Evolutionary conservation across 768 basidiomycete species (phyloP), one percentile per base, ranked within the genome.

Genomic region (Podaxis pistillaris): DNA sequence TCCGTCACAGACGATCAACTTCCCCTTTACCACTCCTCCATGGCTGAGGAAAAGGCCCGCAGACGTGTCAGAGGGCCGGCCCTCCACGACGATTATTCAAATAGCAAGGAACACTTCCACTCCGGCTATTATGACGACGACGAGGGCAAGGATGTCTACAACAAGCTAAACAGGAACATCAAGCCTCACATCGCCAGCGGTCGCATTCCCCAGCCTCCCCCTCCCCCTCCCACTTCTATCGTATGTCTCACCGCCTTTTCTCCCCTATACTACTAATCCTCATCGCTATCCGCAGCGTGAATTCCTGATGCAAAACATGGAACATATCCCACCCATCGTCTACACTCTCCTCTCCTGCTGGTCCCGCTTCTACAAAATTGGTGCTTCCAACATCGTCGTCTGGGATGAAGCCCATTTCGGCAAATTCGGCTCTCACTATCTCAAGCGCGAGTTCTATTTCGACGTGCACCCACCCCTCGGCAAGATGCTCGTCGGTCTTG

Each of bases 331-430:
- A 0, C 90, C 94, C 6, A 82, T 88, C 58, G 77, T 94, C 41
- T 99, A 98, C 79, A 97, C 96, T 46, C 84, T 96, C 36, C 86
- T 98, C 50, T 89, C 94, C 11, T 95, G 96, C 79, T 94, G 92
- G 86, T 97, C 96, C 4, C 89, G 96, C 30, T 96, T 91, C 75
- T 90, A 96, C 80, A 85, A 89, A 68, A 99, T 99, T 52, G 96
- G 97, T 12, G 85, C 87, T 60, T 83, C 92, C 37, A 84, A 90
- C 70, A 72, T 84, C 66, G 96, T 99, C 75, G 87, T 98, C 63
- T 98, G 96, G 97, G 97, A 99, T 74, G 97, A 99, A 80, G 96
- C 97, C 41, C 97, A 99, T 76, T 99, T 98, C 75, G 97, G 97
- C 68, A 98, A 99, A 78, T 98, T 99, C 76, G 97, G 94, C 56